Conservation (phyloP, 768 basidiomycete species). For the Leccinum boreale region DNA sequence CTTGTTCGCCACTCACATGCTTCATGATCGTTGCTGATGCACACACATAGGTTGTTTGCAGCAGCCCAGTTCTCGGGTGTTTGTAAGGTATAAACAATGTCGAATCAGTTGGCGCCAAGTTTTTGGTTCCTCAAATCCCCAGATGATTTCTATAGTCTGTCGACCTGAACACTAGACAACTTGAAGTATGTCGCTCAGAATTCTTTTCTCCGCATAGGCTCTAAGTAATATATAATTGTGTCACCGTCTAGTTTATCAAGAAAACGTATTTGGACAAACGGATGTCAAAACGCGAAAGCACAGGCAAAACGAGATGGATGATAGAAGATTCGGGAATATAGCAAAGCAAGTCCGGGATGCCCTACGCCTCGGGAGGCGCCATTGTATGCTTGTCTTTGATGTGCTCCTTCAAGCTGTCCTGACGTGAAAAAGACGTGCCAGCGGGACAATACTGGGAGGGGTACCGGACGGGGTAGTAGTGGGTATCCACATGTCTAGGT, state of each 20-base stretch:
- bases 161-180: neutral
- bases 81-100: neutral
- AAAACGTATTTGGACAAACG: neutral
- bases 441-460: slow-evolving; percentile 11
- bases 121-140: neutral
- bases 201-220: too few relatives aligned
- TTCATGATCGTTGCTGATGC: too few relatives aligned
- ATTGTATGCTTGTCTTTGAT: slow-evolving; percentile 7
- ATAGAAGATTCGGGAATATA: neutral
- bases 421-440: slow-evolving; percentile 20
- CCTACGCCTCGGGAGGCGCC: neutral
- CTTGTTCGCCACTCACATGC: too few relatives aligned
- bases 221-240: neutral
- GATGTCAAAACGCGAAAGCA: neutral
- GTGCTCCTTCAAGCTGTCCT: slow-evolving; percentile 17
- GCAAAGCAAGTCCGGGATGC: neutral
- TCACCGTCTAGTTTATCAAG: neutral
- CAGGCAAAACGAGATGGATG: neutral
- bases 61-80: neutral
- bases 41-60: too few relatives aligned
- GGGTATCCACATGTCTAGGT: slow-evolving; percentile 17
- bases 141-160: neutral
- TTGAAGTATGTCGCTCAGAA: neutral
- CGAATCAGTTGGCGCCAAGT: neutral
- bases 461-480: slow-evolving; percentile 19